A percentile compares a stretch with the other conserved stretches of the same genome.
These are phyloP conservation scores for Mortierella sp. DNA, from an alignment of 371 early-diverging fungal genomes.

Conservation along the genomic window DNA sequence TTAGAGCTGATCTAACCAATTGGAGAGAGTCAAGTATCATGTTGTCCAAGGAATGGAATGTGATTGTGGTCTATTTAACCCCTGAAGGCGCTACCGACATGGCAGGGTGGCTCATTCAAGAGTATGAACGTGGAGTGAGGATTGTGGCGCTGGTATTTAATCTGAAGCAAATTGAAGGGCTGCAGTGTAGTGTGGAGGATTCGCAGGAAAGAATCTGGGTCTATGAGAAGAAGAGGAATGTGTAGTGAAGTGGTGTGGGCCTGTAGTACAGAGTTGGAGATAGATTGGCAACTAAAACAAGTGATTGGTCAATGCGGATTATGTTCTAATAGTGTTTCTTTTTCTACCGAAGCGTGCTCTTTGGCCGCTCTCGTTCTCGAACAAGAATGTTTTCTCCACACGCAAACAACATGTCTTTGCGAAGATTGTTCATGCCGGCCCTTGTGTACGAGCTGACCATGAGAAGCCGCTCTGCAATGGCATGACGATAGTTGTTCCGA, in stretches of 20 bases:
- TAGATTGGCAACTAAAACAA: too few relatives aligned
- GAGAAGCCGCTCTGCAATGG: constrained; percentile 58
- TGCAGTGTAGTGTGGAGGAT: constrained; percentile 57
- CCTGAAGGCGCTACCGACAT: constrained; percentile 68
- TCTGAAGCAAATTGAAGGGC: constrained; percentile 62
- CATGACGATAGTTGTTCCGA: constrained; percentile 58
- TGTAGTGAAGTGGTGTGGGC: neutral
- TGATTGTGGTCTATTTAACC: constrained; percentile 66
- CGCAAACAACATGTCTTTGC: constrained; percentile 64
- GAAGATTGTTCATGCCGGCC: constrained; percentile 67
- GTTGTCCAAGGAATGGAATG: constrained; percentile 58
- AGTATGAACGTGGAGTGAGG: constrained; percentile 63
- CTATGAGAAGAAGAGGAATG: constrained; percentile 56
- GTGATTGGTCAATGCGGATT: too few relatives aligned
- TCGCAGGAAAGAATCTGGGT: constrained; percentile 67
- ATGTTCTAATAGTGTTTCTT: too few relatives aligned
- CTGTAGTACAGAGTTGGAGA: too few relatives aligned
- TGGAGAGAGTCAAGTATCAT: constrained; percentile 48
- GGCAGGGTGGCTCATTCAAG: constrained; percentile 61
- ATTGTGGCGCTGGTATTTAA: constrained; percentile 70
- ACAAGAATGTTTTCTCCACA: constrained; percentile 36
- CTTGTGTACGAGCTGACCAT: constrained; percentile 67
- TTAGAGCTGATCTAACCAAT: constrained; percentile 60
- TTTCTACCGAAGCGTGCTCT: constrained; percentile 34
- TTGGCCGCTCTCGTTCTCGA: constrained; percentile 39